Percentiles rank a stretch among this genome's conserved stretches.
phyloP scores from a whole-genome alignment of 495 filamentous ascomycete species.

The Rostrohypoxylon terebratum region DNA sequence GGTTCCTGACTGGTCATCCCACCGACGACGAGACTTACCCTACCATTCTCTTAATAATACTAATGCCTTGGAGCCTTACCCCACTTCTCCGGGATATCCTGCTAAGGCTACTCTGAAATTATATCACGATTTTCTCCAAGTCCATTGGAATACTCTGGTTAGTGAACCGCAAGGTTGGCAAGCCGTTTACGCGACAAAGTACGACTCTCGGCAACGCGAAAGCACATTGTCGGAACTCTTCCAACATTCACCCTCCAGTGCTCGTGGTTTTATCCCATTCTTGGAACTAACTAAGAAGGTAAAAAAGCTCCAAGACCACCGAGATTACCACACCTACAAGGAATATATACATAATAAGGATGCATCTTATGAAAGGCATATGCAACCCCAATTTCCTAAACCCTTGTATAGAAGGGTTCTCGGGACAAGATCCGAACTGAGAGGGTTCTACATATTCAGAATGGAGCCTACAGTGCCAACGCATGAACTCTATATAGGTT shows the following conservation, averaged over 20 bases:
- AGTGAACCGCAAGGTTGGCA: background rate
- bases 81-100: background rate
- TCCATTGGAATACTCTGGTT: background rate
- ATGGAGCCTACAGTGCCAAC: background rate
- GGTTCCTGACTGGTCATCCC: background rate
- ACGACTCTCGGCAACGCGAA: background rate
- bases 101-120: background rate
- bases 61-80: slow-evolving; percentile 1
- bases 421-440: background rate
- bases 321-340: background rate
- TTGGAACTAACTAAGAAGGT: background rate
- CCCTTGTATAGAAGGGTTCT: background rate
- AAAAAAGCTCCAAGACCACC: background rate
- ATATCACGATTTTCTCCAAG: background rate
- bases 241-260: background rate
- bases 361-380: background rate
- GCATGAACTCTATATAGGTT: background rate
- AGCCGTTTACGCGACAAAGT: background rate
- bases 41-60: background rate
- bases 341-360: no score
- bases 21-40: background rate
- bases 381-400: background rate
- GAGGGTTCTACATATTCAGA: background rate
- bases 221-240: background rate
- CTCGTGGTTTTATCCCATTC: background rate